A percentile compares a stretch with the other conserved stretches of the same genome.
Evolutionary conservation across 176 grass and related monocot species (phyloP).

Genomic region (sorghum (Sorghum bicolor)): Sorghum_bicolor_NCBIv3 NC_012872.2:71236501-71237000

Average conservation of each 20-base stretch:
- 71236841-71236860: slow-evolving; percentile 2
- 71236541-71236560: neutral
- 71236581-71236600: neutral
- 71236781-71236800: slow-evolving; percentile 29
- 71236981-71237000: slow-evolving; percentile 38
- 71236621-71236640: slow-evolving; percentile 55
- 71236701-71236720: slow-evolving; percentile 27
- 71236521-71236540: neutral
- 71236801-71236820: slow-evolving; percentile 34
- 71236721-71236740: slow-evolving; percentile 56
- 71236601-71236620: slow-evolving; percentile 50
- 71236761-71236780: slow-evolving; percentile 36
- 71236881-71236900: slow-evolving; percentile 36
- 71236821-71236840: slow-evolving; percentile 45
- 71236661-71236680: slow-evolving; percentile 34
- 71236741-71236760: slow-evolving; percentile 30
- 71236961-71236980: slow-evolving; percentile 39
- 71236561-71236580: neutral
- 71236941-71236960: slow-evolving; percentile 71
- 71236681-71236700: slow-evolving; percentile 24
- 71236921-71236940: slow-evolving; percentile 23
- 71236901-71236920: slow-evolving; percentile 41
- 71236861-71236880: slow-evolving; percentile 25
- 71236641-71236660: slow-evolving; percentile 25
- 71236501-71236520: neutral